Conservation (phyloP, 1,139 yeast genomes). For the Maudiozyma humilis region DNA sequence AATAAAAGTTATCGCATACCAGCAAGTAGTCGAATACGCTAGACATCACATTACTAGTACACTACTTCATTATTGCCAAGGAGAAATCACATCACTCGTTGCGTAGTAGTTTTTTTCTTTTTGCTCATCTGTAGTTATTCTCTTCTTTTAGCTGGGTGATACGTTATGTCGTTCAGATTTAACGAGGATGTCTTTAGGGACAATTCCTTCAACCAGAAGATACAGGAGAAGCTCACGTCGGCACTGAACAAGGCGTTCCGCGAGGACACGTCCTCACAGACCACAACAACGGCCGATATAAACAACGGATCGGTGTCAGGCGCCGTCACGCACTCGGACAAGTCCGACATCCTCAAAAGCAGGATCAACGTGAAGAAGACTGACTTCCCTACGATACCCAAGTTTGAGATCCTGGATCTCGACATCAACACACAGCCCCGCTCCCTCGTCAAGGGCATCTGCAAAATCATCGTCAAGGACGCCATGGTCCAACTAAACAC, state of each 20-base stretch:
- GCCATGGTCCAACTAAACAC: slow-evolving; percentile 30
- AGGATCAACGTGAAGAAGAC: slow-evolving; percentile 28
- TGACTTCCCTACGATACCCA: slow-evolving; percentile 28
- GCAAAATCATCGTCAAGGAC: slow-evolving; percentile 27
- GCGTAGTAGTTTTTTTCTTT: background rate
- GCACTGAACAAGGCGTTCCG: slow-evolving; percentile 20
- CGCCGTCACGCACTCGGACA: slow-evolving; percentile 13
- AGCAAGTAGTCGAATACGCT: too few relatives aligned
- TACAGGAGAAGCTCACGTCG: slow-evolving; percentile 23
- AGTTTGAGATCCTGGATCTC: slow-evolving; percentile 29
- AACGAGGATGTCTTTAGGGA: slow-evolving; percentile 26
- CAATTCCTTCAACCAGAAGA: slow-evolving; percentile 27
- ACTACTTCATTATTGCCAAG: background rate
- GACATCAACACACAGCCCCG: slow-evolving; percentile 25
- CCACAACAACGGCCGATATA: background rate
- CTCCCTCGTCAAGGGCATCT: slow-evolving; percentile 28
- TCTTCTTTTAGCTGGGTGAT: background rate
- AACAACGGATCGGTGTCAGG: slow-evolving; percentile 6
- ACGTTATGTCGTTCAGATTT: slow-evolving; percentile 29
- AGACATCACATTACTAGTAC: too few relatives aligned
- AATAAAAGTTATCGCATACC: too few relatives aligned
- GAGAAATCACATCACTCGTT: too few relatives aligned
- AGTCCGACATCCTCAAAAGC: slow-evolving; percentile 26
- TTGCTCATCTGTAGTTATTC: background rate
- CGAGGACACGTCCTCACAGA: background rate